Percentiles rank a stretch among this genome's conserved stretches.
phyloP scores from a whole-genome alignment of 176 grass and related monocot genomes.

The Pontederia crassipes region DNA sequence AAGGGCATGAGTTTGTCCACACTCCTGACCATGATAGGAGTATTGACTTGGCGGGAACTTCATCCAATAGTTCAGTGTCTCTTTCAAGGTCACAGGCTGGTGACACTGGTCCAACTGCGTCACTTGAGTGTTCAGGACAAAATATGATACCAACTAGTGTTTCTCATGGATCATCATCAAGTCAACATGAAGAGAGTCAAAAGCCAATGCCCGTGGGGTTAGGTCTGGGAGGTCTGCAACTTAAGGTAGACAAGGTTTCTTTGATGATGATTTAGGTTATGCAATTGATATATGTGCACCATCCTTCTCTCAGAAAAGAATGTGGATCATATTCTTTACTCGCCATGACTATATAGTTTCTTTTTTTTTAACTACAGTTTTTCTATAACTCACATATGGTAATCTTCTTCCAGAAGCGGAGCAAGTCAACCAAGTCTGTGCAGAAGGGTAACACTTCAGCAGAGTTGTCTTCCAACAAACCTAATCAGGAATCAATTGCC shows the following conservation, averaged over 20 bases:
- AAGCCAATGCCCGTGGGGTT: constrained; percentile 53
- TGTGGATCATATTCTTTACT: no score
- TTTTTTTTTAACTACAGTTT: not conserved
- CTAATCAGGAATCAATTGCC: constrained; percentile 35
- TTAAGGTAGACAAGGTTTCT: constrained; percentile 43
- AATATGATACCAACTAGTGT: constrained; percentile 18
- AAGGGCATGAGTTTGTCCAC: not conserved
- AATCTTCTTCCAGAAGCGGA: constrained; percentile 34
- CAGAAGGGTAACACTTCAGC: constrained; percentile 15
- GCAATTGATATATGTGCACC: not conserved
- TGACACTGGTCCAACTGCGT: constrained; percentile 6
- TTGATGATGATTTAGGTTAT: not conserved
- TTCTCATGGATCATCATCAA: constrained; percentile 20
- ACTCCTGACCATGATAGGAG: not conserved
- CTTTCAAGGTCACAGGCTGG: not conserved
- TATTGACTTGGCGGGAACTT: not conserved
- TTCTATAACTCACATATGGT: not conserved
- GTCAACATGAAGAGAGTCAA: constrained; percentile 26
- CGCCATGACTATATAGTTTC: not conserved
- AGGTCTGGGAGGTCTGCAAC: constrained; percentile 67
- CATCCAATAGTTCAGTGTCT: not conserved
- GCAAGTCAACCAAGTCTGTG: constrained; percentile 23
- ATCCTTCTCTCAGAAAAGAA: no score
- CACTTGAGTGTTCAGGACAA: constrained; percentile 21
- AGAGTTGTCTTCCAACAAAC: constrained; percentile 25